A percentile compares a stretch with the other conserved stretches of the same genome.
These are phyloP conservation scores for Aspergillus oerlinghausenensis DNA, from an alignment of 2,329 filamentous ascomycete species.

Conservation along the genomic window DNA sequence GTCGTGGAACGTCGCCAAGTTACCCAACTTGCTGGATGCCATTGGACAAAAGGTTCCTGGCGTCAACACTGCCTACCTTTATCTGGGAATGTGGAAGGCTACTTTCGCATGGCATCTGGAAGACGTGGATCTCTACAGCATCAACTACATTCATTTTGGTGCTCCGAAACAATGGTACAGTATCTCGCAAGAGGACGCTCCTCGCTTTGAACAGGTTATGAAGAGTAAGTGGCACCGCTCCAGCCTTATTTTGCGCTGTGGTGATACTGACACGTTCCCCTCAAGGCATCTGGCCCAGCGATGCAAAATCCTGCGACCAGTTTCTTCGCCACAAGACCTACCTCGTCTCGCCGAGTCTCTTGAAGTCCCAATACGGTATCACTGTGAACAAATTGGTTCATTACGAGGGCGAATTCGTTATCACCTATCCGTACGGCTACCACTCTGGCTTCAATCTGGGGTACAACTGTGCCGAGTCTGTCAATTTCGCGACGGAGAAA, in stretches of 20 bases:
- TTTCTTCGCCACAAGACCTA: conserved; percentile 98
- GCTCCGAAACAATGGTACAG: conserved; percentile 99
- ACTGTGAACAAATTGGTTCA: conserved; percentile 95
- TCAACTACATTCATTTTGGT: conserved; percentile 98
- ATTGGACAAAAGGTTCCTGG: conserved; percentile 93
- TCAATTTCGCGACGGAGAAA: conserved; percentile 93
- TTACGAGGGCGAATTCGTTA: conserved; percentile 95
- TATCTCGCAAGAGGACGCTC: conserved; percentile 91
- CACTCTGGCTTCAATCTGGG: conserved; percentile 97
- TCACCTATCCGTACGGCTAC: conserved; percentile 97
- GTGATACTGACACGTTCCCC: conserved; percentile 9
- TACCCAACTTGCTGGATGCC: conserved; percentile 89
- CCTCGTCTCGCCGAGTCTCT: conserved; percentile 82
- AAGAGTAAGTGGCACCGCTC: conserved; percentile 49
- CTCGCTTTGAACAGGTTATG: conserved; percentile 92
- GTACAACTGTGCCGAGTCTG: conserved; percentile 97
- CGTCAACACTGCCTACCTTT: conserved; percentile 96
- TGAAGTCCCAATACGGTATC: conserved; percentile 86
- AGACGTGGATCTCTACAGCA: conserved; percentile 97
- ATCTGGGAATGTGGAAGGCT: conserved; percentile 99
- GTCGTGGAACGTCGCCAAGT: conserved; percentile 89
- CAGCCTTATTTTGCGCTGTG: not conserved
- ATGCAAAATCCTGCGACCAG: conserved; percentile 92
- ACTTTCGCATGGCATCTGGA: conserved; percentile 99
- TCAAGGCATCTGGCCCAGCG: conserved; percentile 74